phyloP scores from a whole-genome alignment of 345 rosid genomes.

The Lenwebbia sp. region DNA sequence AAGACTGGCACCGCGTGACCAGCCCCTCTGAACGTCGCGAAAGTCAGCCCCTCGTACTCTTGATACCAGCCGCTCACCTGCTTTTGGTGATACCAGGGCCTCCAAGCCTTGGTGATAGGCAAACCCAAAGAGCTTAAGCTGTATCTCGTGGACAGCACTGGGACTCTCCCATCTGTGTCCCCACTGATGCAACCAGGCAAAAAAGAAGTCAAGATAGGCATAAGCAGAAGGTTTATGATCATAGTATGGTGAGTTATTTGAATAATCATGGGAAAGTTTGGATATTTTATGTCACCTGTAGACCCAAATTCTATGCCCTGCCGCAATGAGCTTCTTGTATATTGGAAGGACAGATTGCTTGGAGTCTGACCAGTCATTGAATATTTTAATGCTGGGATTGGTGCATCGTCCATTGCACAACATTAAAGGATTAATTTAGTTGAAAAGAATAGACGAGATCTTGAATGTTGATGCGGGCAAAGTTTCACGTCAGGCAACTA shows the following conservation, averaged over 20 bases:
- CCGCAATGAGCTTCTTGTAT: slow-evolving; percentile 67
- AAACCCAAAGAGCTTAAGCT: slow-evolving; percentile 48
- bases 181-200: slow-evolving; percentile 35
- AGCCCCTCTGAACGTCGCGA: slow-evolving; percentile 95
- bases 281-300: slow-evolving; percentile 45
- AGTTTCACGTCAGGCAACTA: too few species aligned
- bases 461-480: background rate
- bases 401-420: background rate
- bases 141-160: slow-evolving; percentile 80
- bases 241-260: background rate
- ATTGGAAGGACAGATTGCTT: slow-evolving; percentile 67
- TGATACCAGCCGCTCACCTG: slow-evolving; percentile 96
- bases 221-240: background rate
- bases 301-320: slow-evolving; percentile 76
- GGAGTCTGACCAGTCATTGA: slow-evolving; percentile 39
- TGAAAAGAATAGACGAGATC: background rate
- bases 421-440: background rate
- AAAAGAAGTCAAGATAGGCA: background rate
- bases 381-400: slow-evolving; percentile 39
- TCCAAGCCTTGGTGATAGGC: slow-evolving; percentile 61
- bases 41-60: slow-evolving; percentile 78
- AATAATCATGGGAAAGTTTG: background rate
- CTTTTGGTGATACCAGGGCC: slow-evolving; percentile 80
- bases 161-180: slow-evolving; percentile 96
- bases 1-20: slow-evolving; percentile 91